These are phyloP conservation scores for Zasmidium cellare DNA, from an alignment of 2,329 filamentous ascomycete genomes.

Conservation along the genomic window DNA sequence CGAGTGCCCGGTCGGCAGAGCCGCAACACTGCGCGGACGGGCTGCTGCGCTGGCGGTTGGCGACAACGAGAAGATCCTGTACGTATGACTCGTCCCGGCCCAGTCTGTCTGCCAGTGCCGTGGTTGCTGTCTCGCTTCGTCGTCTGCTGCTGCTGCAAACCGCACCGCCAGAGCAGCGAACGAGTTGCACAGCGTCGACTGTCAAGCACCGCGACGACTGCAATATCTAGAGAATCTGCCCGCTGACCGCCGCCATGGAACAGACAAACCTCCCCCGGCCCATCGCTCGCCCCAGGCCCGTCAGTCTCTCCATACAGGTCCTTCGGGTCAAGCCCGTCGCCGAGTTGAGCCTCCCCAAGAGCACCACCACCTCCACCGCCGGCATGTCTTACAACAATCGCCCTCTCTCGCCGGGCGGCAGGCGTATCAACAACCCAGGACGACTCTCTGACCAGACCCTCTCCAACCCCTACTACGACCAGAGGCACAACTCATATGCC, in stretches of 20 bases:
- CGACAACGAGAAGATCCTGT: neutral
- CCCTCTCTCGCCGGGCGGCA: slow-evolving; percentile 35
- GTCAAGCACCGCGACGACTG: neutral
- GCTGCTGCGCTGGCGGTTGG: neutral
- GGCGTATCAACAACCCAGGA: slow-evolving; percentile 35
- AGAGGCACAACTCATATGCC: slow-evolving; percentile 29
- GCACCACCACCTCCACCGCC: neutral
- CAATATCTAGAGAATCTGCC: neutral
- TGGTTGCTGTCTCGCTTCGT: neutral
- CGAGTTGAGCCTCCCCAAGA: slow-evolving; percentile 16
- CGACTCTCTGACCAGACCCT: slow-evolving; percentile 31
- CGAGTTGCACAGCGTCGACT: slow-evolving; percentile 1
- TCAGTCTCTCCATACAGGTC: slow-evolving; percentile 17
- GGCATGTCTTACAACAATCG: slow-evolving; percentile 35
- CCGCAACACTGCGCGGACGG: neutral
- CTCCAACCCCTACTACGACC: slow-evolving; percentile 32
- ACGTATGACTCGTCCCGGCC: neutral
- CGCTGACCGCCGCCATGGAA: slow-evolving; percentile 10
- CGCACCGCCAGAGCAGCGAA: neutral
- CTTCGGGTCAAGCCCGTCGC: slow-evolving; percentile 25
- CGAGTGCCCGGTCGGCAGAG: slow-evolving; percentile 1
- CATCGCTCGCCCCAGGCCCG: slow-evolving; percentile 4
- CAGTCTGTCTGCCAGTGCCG: neutral
- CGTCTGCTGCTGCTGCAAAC: neutral
- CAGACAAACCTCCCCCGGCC: slow-evolving; percentile 4